phyloP scores from a whole-genome alignment of 1,139 yeast genomes.

The Debaryomyces singareniensis region DNA sequence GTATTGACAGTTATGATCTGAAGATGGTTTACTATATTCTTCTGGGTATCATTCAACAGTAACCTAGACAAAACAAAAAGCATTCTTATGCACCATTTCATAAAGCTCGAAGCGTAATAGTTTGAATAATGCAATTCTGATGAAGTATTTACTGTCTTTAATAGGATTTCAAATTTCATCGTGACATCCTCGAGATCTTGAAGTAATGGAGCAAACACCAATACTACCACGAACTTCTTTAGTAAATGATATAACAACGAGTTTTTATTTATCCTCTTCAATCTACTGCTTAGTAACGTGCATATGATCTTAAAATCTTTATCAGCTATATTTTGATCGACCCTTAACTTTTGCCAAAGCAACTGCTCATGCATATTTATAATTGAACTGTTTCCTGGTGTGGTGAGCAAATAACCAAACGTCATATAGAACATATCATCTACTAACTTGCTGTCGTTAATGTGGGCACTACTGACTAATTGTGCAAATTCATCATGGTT shows the following conservation, averaged over 20 bases:
- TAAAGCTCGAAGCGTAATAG: slow-evolving; percentile 31
- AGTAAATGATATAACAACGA: slow-evolving; percentile 34
- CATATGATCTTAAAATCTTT: slow-evolving; percentile 26
- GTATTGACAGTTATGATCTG: slow-evolving; percentile 4
- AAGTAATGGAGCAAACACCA: slow-evolving; percentile 8
- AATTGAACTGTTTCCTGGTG: slow-evolving; percentile 36
- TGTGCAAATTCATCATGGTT: slow-evolving; percentile 1
- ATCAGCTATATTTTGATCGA: slow-evolving; percentile 4
- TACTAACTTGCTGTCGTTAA: slow-evolving; percentile 3
- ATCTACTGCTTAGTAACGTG: slow-evolving; percentile 25
- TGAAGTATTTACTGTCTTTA: slow-evolving; percentile 21
- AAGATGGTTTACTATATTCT: not conserved
- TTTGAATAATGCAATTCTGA: slow-evolving; percentile 35
- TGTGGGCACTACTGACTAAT: too few relatives aligned
- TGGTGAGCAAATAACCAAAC: slow-evolving; percentile 29
- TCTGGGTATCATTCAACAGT: not conserved
- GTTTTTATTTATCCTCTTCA: slow-evolving; percentile 37
- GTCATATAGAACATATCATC: slow-evolving; percentile 10
- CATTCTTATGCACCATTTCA: slow-evolving; percentile 24
- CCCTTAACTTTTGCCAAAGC: slow-evolving; percentile 11
- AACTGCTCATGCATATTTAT: slow-evolving; percentile 24
- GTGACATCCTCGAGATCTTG: not conserved
- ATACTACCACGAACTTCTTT: slow-evolving; percentile 20
- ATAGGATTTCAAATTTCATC: slow-evolving; percentile 2
- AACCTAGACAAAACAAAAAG: slow-evolving; percentile 4